These are phyloP conservation scores for Suhomyces ambrosiae DNA, from an alignment of 1,139 yeast genomes.

Conservation along the genomic window DNA sequence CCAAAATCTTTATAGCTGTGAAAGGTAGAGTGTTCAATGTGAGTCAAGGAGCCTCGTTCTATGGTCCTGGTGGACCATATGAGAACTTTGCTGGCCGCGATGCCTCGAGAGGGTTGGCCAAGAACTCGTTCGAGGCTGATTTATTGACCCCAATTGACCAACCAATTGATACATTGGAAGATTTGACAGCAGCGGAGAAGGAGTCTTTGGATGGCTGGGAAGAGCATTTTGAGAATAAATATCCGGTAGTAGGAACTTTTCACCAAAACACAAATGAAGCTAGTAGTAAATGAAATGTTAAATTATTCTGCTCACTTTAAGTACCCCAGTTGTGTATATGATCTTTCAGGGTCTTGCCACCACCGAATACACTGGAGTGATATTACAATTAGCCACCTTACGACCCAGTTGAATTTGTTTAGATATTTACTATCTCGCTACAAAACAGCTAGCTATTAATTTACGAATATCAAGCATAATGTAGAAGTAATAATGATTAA, in stretches of 20 bases:
- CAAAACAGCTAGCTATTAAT: no score
- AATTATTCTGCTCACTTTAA: no score
- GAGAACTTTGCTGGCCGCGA: constrained; percentile 96
- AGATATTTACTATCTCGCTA: no score
- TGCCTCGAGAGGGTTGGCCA: constrained; percentile 91
- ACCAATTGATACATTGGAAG: constrained; percentile 73
- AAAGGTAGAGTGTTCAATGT: constrained; percentile 88
- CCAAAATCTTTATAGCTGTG: constrained; percentile 79
- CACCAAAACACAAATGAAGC: constrained; percentile 19
- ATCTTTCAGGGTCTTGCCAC: no score
- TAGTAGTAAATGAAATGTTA: neutral
- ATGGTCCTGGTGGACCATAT: constrained; percentile 97
- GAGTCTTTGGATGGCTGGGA: constrained; percentile 85
- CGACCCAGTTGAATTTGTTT: no score
- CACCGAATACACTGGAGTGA: no score
- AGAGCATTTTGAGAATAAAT: constrained; percentile 77
- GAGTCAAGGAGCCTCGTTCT: constrained; percentile 75
- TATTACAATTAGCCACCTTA: no score
- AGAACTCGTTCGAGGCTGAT: constrained; percentile 78
- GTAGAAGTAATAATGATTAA: no score
- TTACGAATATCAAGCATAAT: no score
- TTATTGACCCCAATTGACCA: constrained; percentile 59
- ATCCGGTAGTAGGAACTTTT: constrained; percentile 66
- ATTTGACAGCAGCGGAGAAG: constrained; percentile 60
- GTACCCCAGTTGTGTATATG: no score